Evolutionary conservation across 148 eudicot species (phyloP), one percentile per base, ranked within the genome.

Genomic region (Simmondsia chinensis): DNA sequence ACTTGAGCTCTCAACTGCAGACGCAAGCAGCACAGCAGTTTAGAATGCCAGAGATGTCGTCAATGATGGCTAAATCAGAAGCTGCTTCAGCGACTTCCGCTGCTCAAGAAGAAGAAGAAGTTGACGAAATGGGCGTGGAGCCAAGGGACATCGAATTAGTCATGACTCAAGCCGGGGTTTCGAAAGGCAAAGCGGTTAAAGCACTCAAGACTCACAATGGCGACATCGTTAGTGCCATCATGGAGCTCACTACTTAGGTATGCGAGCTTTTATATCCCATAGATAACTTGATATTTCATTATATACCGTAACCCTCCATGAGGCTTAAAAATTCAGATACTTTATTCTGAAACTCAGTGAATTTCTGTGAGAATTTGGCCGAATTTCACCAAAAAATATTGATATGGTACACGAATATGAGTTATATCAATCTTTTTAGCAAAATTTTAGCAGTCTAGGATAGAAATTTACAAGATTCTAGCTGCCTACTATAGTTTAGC

Each of bases 21-120:
- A 72, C 82, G 11, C 79, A 80, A 39, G 87, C 87, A 26, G 82
- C 87, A 16, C 79, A 80, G 41, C 86, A 79, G 37, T 79, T 79
- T 66, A 75, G 73, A 59, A 69, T 71, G 78, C 81, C 86, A 5
- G 77, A 74, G 22, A 51, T 71, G 76, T 64, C 73, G 9, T 75
- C 75, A 21, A 49, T 72, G 25, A 66, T 66, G 64, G 70, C 66
- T 2, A 75, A 71, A 53, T 23, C 81, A 1, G 81, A 79, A 9
- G 26, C 46, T 20, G 40, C 75, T 27, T 63, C 63, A 9, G 33
- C 65, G 1, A 34, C 57, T 14, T 59, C 56, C 24, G 59, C 56
- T n/a, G 63, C 48, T 16, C 72, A 40, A 34, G 87, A 79, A 25
- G 86, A 79, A 23, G 87, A 75, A 53, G 86, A 79, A 42, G 50